A percentile compares a stretch with the other conserved stretches of the same genome.
phyloP scores from a whole-genome alignment of 345 rosid genomes.

The Eucalyptus rudis region DNA sequence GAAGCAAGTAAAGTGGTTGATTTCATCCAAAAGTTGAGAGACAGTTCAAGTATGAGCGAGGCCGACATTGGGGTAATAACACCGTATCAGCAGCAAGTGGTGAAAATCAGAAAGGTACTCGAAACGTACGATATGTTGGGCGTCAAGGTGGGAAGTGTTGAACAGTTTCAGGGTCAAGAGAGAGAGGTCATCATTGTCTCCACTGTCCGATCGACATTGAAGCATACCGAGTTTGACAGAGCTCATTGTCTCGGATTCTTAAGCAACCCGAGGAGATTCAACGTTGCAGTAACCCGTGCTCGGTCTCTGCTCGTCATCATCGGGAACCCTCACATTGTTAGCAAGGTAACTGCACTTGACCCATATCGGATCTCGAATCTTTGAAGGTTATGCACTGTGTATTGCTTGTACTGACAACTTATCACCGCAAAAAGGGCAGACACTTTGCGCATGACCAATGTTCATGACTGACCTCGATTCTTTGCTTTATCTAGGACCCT shows the following conservation, averaged over 20 bases:
- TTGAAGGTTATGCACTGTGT: not conserved
- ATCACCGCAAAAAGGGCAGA: not conserved
- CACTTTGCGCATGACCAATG: not conserved
- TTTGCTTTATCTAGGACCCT: constrained; percentile 17
- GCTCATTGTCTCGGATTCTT: constrained; percentile 31
- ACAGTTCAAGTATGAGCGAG: constrained; percentile 8
- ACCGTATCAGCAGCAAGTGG: constrained; percentile 56
- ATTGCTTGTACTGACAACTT: not conserved
- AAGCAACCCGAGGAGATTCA: constrained; percentile 50
- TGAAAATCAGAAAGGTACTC: constrained; percentile 34
- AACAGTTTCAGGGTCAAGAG: constrained; percentile 69
- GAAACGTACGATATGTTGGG: constrained; percentile 27
- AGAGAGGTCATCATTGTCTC: constrained; percentile 46
- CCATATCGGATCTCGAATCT: not conserved
- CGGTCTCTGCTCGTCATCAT: constrained; percentile 33
- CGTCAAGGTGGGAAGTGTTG: constrained; percentile 58
- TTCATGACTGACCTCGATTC: not conserved
- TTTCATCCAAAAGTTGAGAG: constrained; percentile 17
- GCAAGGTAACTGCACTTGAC: constrained; percentile 18
- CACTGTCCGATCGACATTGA: constrained; percentile 45
- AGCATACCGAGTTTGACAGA: constrained; percentile 34
- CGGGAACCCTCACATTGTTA: constrained; percentile 44
- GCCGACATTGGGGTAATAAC: constrained; percentile 47
- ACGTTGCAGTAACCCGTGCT: constrained; percentile 47
- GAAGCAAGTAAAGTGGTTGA: constrained; percentile 62